These are phyloP conservation scores for Talaromyces nanjingensis DNA, from an alignment of 495 filamentous ascomycete species.

Conservation along the genomic window DNA sequence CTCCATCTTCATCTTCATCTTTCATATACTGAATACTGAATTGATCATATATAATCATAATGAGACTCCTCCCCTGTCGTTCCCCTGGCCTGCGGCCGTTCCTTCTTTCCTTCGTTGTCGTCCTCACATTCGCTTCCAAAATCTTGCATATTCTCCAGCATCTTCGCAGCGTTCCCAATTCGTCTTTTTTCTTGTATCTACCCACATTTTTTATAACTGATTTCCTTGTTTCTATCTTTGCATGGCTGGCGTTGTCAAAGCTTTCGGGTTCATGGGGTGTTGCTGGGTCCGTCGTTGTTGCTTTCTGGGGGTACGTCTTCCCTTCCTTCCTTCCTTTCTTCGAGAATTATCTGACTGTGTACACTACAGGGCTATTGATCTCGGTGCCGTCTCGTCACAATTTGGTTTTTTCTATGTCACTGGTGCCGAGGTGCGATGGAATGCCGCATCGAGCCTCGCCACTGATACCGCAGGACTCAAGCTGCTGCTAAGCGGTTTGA, in stretches of 20 bases:
- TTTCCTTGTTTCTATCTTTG: conserved; percentile 9
- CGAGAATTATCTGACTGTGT: not conserved
- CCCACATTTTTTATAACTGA: conserved; percentile 21
- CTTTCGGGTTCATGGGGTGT: not conserved
- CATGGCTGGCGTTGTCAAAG: conserved; percentile 14
- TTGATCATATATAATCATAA: not conserved
- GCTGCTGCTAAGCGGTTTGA: conserved; percentile 19
- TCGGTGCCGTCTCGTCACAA: conserved; percentile 17
- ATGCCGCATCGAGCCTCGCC: conserved; percentile 18
- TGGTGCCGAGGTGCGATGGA: conserved; percentile 22
- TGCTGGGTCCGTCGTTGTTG: not conserved
- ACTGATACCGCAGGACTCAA: conserved; percentile 19
- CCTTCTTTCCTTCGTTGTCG: conserved; percentile 16
- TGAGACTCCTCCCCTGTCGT: conserved; percentile 4
- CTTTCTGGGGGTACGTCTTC: not conserved
- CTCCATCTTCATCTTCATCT: not conserved
- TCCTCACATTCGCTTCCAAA: conserved; percentile 17
- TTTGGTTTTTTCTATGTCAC: conserved; percentile 20
- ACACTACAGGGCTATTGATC: conserved; percentile 11
- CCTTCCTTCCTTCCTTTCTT: not conserved
- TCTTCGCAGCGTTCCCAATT: conserved; percentile 9
- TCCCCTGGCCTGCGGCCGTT: conserved; percentile 10
- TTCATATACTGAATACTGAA: not conserved
- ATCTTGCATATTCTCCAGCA: conserved; percentile 19
- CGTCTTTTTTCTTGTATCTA: conserved; percentile 15